Conservation (phyloP, 306 rosid genomes). For the Biancaea sappan region DNA sequence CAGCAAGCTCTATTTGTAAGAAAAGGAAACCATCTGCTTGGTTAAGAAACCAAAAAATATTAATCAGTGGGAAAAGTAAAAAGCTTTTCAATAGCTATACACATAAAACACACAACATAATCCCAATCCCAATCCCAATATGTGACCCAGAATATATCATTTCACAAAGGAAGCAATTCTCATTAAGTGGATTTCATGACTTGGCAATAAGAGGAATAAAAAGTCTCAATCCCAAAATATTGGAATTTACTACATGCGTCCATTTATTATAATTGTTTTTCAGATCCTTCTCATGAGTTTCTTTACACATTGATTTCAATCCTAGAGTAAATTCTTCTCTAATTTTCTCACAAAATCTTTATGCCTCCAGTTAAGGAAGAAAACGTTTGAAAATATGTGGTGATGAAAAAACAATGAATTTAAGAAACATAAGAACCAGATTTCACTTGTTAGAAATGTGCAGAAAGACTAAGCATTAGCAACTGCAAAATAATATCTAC, state of each 20-base stretch:
- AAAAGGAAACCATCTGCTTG: conserved; percentile 95
- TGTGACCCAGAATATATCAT: background rate
- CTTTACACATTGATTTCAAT: conserved; percentile 19
- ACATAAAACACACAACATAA: background rate
- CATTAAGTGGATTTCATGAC: conserved; percentile 1
- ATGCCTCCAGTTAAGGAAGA: conserved; percentile 1
- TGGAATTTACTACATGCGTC: conserved; percentile 22
- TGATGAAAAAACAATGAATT: background rate
- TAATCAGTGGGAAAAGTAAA: conserved; percentile 30
- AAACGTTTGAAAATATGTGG: background rate
- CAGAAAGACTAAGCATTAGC: conserved; percentile 24
- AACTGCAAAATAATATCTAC: conserved; percentile 5
- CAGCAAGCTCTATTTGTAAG: conserved; percentile 87
- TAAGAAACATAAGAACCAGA: background rate
- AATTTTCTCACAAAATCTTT: conserved; percentile 16
- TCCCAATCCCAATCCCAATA: background rate
- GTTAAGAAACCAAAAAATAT: conserved; percentile 29
- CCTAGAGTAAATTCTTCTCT: conserved; percentile 13
- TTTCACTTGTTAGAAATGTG: conserved; percentile 3
- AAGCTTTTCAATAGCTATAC: background rate
- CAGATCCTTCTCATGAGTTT: conserved; percentile 21
- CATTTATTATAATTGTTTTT: conserved; percentile 16
- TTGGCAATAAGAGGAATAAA: conserved; percentile 2
- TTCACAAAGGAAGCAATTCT: conserved; percentile 13
- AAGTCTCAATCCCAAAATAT: background rate